These are phyloP conservation scores for Periconia sp. DNA, from an alignment of 2,329 filamentous ascomycete genomes.

Conservation along the genomic window DNA sequence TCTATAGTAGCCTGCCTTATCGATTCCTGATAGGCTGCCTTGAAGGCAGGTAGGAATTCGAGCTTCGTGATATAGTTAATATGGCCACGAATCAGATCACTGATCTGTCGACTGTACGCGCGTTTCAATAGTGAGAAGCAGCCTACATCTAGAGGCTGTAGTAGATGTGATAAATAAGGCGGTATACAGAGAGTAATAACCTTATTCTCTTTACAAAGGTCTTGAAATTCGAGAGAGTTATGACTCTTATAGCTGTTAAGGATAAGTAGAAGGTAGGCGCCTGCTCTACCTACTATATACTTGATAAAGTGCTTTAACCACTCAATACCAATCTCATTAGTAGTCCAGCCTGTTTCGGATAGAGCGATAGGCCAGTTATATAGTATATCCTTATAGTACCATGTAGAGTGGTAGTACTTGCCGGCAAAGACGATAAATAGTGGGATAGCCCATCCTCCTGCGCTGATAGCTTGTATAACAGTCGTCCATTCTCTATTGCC, in stretches of 20 bases:
- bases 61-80: constrained; percentile 31
- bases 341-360: constrained; percentile 39
- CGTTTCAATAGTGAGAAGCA: constrained; percentile 44
- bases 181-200: constrained; percentile 47
- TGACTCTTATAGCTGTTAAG: constrained; percentile 29
- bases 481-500: constrained; percentile 39
- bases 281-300: constrained; percentile 27
- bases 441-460: constrained; percentile 12
- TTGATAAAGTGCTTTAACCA: constrained; percentile 46
- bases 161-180: constrained; percentile 41
- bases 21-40: constrained; percentile 6
- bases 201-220: constrained; percentile 40
- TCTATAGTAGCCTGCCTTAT: too few relatives aligned
- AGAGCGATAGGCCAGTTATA: constrained; percentile 15
- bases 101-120: constrained; percentile 33
- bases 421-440: constrained; percentile 16
- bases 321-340: constrained; percentile 36
- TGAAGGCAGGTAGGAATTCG: constrained; percentile 8
- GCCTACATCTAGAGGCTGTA: constrained; percentile 47
- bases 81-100: constrained; percentile 26
- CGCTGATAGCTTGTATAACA: constrained; percentile 24
- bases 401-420: constrained; percentile 11
- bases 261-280: constrained; percentile 34
- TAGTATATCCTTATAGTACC: constrained; percentile 13
- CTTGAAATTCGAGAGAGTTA: constrained; percentile 40